phyloP scores from a whole-genome alignment of 2,329 filamentous ascomycete species.

The Sphaerostilbella broomeana region DNA sequence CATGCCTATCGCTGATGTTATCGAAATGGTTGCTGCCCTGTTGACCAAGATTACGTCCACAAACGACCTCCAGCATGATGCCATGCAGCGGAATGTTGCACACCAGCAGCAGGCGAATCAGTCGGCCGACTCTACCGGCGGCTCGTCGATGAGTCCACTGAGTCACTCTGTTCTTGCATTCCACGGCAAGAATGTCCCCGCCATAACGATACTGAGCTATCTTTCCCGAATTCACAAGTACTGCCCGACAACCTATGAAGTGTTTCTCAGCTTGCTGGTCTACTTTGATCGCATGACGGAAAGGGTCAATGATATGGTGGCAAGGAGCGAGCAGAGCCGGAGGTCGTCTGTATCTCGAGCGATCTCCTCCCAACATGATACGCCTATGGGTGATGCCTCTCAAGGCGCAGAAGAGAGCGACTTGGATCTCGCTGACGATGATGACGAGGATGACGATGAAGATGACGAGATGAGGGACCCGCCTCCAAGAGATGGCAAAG shows the following conservation, averaged over 20 bases:
- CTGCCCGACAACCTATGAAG: constrained; percentile 96
- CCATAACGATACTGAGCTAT: constrained; percentile 95
- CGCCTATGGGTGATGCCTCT: constrained; percentile 23
- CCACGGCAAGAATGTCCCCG: constrained; percentile 95
- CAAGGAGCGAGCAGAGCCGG: constrained; percentile 49
- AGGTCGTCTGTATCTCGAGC: constrained; percentile 13
- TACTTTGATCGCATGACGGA: constrained; percentile 99
- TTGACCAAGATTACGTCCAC: constrained; percentile 96
- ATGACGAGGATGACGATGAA: constrained; percentile 32
- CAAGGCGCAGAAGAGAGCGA: constrained; percentile 39
- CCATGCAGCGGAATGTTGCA: constrained; percentile 66
- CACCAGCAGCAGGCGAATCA: constrained; percentile 50
- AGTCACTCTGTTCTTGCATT: constrained; percentile 77
- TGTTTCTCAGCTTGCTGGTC: constrained; percentile 88
- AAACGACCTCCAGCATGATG: constrained; percentile 90
- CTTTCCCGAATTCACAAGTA: constrained; percentile 96
- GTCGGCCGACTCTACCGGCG: constrained; percentile 35
- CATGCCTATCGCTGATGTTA: constrained; percentile 95
- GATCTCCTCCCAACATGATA: constrained; percentile 20
- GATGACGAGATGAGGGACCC: constrained; percentile 28
- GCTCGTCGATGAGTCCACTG: constrained; percentile 56
- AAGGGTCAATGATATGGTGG: constrained; percentile 75
- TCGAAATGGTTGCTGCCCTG: constrained; percentile 96
- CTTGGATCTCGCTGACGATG: constrained; percentile 45
- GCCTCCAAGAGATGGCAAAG: constrained; percentile 19